Conservation (phyloP, 1,284 basidiomycete species). For the Xerocomus amazonicus region DNA sequence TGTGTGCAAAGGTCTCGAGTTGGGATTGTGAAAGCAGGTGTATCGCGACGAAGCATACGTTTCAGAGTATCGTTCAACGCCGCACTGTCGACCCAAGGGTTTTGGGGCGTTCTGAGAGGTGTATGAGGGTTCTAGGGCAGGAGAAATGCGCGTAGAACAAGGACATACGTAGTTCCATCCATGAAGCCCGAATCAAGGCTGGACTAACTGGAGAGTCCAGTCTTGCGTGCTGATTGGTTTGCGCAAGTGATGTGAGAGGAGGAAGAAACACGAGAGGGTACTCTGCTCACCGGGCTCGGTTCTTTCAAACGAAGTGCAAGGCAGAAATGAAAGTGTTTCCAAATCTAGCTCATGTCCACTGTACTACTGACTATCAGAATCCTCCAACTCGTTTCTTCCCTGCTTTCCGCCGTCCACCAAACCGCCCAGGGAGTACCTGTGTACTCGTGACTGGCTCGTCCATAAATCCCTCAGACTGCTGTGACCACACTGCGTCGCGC, state of each 20-base stretch:
- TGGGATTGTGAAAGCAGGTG: constrained; percentile 8
- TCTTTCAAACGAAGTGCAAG: constrained; percentile 13
- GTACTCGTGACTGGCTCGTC: constrained; percentile 57
- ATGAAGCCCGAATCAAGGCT: constrained; percentile 58
- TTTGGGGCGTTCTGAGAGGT: constrained; percentile 44
- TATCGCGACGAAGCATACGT: constrained; percentile 41
- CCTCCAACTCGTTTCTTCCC: constrained; percentile 73
- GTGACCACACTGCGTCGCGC: constrained; percentile 10
- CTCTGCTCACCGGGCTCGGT: constrained; percentile 15
- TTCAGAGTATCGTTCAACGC: constrained; percentile 64
- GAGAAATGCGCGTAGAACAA: constrained; percentile 1
- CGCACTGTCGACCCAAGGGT: constrained; percentile 57
- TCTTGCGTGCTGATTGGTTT: constrained; percentile 35
- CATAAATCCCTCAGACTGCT: constrained; percentile 29
- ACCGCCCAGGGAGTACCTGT: constrained; percentile 67
- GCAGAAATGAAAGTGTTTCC: constrained; percentile 15
- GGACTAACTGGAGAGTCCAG: constrained; percentile 45
- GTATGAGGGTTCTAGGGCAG: constrained; percentile 15
- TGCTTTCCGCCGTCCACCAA: constrained; percentile 63
- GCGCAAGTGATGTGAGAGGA: constrained; percentile 10
- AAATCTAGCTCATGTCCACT: constrained; percentile 14
- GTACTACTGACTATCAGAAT: constrained; percentile 44
- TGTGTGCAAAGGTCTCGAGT: constrained; percentile 28
- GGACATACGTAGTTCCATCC: constrained; percentile 68
- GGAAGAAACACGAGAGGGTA: constrained; percentile 22